phyloP scores from a whole-genome alignment of 1,284 basidiomycete genomes.

The Hortiboletus rubellus region DNA sequence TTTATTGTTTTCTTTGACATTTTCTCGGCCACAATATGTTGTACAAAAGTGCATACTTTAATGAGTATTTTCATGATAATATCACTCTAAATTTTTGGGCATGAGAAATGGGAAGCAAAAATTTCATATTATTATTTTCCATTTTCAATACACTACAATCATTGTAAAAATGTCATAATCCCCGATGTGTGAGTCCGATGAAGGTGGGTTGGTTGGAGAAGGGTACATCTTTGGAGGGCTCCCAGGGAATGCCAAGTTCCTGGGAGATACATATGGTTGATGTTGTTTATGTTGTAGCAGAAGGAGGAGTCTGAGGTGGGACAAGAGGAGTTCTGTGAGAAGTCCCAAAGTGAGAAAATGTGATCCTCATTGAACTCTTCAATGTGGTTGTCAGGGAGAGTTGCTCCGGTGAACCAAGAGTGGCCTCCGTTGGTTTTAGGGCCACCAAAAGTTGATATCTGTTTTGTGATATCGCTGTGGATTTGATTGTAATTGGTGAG shows the following conservation, averaged over 20 bases:
- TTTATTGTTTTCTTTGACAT: neutral
- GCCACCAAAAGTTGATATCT: rapidly evolving
- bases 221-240: conserved; percentile 17
- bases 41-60: neutral
- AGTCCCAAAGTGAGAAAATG: neutral
- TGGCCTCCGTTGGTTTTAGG: too few species aligned
- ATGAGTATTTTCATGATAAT: neutral
- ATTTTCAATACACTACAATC: neutral
- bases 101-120: neutral
- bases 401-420: too few species aligned
- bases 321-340: neutral
- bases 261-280: conserved; percentile 32
- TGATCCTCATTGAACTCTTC: neutral
- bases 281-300: conserved; percentile 27
- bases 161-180: neutral
- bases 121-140: neutral
- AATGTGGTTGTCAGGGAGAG: too few species aligned
- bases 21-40: neutral
- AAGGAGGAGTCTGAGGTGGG: neutral
- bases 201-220: conserved; percentile 11
- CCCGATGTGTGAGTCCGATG: conserved; percentile 18
- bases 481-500: too few species aligned
- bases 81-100: neutral
- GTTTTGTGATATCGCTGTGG: rapidly evolving
- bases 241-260: conserved; percentile 35